Evolutionary conservation across 1,284 basidiomycete species (phyloP), one percentile per base, ranked within the genome.

Genomic region (Ustilago tritici): DNA sequence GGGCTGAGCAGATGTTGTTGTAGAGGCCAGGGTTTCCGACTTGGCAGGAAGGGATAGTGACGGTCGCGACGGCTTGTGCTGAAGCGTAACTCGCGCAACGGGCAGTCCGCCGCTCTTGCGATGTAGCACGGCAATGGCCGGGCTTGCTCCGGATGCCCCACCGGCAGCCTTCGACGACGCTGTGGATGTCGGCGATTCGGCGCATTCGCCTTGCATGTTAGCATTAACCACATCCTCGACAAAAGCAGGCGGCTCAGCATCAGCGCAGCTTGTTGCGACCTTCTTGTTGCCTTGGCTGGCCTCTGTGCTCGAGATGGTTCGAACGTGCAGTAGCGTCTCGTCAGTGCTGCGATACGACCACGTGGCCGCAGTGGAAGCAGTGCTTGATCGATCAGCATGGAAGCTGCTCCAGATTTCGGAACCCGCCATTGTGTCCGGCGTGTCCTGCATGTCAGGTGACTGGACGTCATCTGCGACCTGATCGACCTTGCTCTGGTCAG

Each of bases 371-470:
- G 70, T 70, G 31, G 75, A 78, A 17, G 57, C 61, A 10, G 59
- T 58, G 61, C 75, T 78, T 19, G 57, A 56, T 41, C 75, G 66
- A 40, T 78, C 75, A 15, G 46, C 63, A 19, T 70, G 63, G 58
- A 78, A 67, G 57, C 66, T 74, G 11, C 60, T 67, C 75, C 75
- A 78, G 41, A 73, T 66, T 32, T 73, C 70, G n/a, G 75, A 78
- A 2, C 75, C 70, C 0, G 64, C 67, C 58, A 58, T 67, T 14
- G 75, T 78, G 54, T 70, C 59, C 0, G 75, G 75, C 23, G 75
- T 78, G 15, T 78, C 75, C 35, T 74, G 61, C 31, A 70, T 14
- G 31, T 36, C 52, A 1, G 70, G 56, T 5, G 70, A 77, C 53
- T 15, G 17, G 23, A 17, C 43, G 12, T 59, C 55, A 7, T 52